Evolutionary conservation across 2,329 filamentous ascomycete species (phyloP).

Genomic region (Stemphylium beticola): DNA sequence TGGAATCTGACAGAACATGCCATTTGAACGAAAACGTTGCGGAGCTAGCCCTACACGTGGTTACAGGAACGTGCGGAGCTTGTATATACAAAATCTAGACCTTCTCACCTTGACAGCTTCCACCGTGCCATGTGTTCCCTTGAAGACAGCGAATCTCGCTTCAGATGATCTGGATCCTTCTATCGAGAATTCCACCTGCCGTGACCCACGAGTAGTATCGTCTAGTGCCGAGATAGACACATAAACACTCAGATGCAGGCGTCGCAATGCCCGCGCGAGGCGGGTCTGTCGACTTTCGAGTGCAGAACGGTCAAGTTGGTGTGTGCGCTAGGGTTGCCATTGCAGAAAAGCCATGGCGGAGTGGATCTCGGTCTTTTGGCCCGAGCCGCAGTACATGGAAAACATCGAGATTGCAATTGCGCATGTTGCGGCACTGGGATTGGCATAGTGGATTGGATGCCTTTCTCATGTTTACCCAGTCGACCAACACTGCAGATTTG

Average conservation of each 20-base stretch:
- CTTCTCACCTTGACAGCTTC: neutral
- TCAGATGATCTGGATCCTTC: neutral
- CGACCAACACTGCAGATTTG: slow-evolving; percentile 4
- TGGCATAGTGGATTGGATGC: slow-evolving; percentile 1
- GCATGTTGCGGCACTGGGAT: neutral
- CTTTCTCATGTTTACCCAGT: slow-evolving; percentile 2
- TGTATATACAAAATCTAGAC: slow-evolving; percentile 10
- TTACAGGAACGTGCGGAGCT: neutral
- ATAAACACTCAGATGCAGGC: neutral
- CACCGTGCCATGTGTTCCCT: neutral
- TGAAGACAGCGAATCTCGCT: neutral
- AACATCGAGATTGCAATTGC: slow-evolving; percentile 1
- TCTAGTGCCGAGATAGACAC: neutral
- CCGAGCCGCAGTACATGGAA: neutral
- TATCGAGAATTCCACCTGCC: neutral
- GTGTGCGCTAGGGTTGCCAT: neutral
- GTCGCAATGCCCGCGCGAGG: neutral
- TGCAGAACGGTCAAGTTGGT: neutral
- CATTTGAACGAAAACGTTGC: neutral
- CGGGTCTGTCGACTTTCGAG: neutral
- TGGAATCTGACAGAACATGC: neutral
- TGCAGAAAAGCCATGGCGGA: neutral
- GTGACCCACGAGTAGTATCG: neutral
- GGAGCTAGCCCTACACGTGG: neutral
- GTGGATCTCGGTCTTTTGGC: slow-evolving; percentile 1